Evolutionary conservation across 1,284 basidiomycete genomes (phyloP).

Genomic region (Polyporus tsugae): DNA sequence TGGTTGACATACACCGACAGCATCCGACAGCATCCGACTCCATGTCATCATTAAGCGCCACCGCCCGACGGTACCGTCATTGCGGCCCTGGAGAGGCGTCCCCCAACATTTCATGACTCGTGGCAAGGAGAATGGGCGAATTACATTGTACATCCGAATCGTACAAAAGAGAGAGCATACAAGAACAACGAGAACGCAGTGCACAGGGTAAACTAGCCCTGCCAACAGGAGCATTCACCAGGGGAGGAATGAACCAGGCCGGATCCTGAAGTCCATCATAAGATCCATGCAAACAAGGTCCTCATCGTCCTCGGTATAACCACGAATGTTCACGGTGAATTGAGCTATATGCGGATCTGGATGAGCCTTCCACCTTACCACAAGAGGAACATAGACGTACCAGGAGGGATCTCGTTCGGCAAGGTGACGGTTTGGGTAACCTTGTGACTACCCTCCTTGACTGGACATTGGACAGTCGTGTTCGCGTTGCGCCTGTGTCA

Average conservation of each 20-base stretch:
- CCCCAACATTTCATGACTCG: not conserved
- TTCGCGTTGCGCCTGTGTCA: slow-evolving; percentile 68
- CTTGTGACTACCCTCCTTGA: slow-evolving; percentile 72
- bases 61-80: not conserved
- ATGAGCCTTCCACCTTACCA: not conserved
- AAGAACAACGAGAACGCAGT: not conserved
- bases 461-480: slow-evolving; percentile 80
- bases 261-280: slow-evolving; percentile 70
- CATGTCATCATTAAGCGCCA: not conserved
- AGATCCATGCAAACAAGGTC: slow-evolving; percentile 86
- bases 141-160: not conserved
- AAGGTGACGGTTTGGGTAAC: slow-evolving; percentile 84
- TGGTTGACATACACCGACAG: no score
- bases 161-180: not conserved
- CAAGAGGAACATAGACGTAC: slow-evolving; percentile 50
- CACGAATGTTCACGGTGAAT: slow-evolving; percentile 79
- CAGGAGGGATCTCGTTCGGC: slow-evolving; percentile 89
- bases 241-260: slow-evolving; percentile 25
- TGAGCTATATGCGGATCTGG: slow-evolving; percentile 66
- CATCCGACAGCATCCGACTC: not conserved
- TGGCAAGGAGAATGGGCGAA: not conserved
- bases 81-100: not conserved
- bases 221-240: slow-evolving; percentile 18
- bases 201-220: not conserved
- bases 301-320: slow-evolving; percentile 81